phyloP scores from a whole-genome alignment of 1,139 yeast genomes.

The Candida smagusa region DNA sequence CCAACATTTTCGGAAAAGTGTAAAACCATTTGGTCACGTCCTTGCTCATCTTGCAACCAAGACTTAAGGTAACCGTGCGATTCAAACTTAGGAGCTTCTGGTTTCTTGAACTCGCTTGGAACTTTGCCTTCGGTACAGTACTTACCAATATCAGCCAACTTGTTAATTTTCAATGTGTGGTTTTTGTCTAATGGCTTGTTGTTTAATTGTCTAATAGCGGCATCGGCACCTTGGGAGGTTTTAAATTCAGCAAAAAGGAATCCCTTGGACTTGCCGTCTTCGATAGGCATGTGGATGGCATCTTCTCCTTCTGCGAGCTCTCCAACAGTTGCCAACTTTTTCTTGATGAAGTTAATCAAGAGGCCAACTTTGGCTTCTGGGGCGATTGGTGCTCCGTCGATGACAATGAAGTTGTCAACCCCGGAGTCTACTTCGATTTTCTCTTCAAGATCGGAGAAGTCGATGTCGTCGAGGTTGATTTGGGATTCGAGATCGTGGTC shows the following conservation, averaged over 20 bases:
- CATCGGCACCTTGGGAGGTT: conserved; percentile 63
- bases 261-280: conserved; percentile 79
- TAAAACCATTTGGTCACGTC: conserved; percentile 86
- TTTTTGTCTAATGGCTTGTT: conserved; percentile 91
- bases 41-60: conserved; percentile 87
- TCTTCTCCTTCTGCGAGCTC: conserved; percentile 67
- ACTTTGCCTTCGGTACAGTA: conserved; percentile 69
- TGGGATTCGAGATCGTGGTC: conserved; percentile 45
- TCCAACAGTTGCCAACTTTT: conserved; percentile 67
- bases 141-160: conserved; percentile 79
- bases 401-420: conserved; percentile 77
- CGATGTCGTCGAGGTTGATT: conserved; percentile 57
- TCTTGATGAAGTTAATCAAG: conserved; percentile 79
- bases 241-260: conserved; percentile 83
- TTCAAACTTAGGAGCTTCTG: conserved; percentile 65
- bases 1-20: conserved; percentile 82
- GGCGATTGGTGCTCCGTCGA: conserved; percentile 95
- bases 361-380: conserved; percentile 87
- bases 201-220: conserved; percentile 77
- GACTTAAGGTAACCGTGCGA: conserved; percentile 79
- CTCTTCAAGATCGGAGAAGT: conserved; percentile 83
- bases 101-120: conserved; percentile 63
- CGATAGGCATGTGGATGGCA: conserved; percentile 79
- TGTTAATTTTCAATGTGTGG: conserved; percentile 85
- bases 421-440: conserved; percentile 63